phyloP scores from a whole-genome alignment of 305 asterid species.

The Caryopteris hybrid region DNA sequence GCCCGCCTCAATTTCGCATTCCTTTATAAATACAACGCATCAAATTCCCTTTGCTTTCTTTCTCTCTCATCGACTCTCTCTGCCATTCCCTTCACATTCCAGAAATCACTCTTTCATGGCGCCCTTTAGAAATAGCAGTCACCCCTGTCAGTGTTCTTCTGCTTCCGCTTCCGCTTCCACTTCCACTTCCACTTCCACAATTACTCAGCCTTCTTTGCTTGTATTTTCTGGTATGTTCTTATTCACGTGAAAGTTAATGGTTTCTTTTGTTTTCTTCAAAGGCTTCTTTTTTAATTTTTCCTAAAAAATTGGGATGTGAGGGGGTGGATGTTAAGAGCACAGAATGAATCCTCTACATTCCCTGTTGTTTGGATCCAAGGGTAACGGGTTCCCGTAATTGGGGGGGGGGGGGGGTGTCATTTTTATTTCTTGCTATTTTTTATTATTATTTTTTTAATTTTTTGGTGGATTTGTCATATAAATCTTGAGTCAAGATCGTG shows the following conservation, averaged over 20 bases:
- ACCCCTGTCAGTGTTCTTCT: slow-evolving; percentile 20
- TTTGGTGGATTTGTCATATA: background rate
- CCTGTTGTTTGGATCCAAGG: no score
- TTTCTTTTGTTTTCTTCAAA: background rate
- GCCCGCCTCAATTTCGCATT: slow-evolving; percentile 24
- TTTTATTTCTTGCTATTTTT: no score
- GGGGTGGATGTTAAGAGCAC: no score
- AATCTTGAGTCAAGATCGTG: slow-evolving; percentile 5
- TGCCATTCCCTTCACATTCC: slow-evolving; percentile 13
- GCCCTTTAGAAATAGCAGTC: slow-evolving; percentile 11
- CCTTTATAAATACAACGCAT: slow-evolving; percentile 24
- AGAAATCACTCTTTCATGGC: slow-evolving; percentile 37
- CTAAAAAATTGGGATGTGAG: no score
- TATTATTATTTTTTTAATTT: background rate
- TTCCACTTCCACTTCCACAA: slow-evolving; percentile 29
- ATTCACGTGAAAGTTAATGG: background rate
- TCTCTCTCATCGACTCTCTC: slow-evolving; percentile 20
- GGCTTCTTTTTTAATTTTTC: background rate
- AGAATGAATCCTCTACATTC: no score
- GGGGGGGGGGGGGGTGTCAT: no score
- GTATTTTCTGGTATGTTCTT: slow-evolving; percentile 67
- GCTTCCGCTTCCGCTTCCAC: slow-evolving; percentile 31
- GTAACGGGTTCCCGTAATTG: no score
- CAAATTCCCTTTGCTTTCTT: slow-evolving; percentile 23
- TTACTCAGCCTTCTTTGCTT: slow-evolving; percentile 58